Conservation (phyloP, 2,329 filamentous ascomycete genomes). For the Lecanosticta acicola region DNA sequence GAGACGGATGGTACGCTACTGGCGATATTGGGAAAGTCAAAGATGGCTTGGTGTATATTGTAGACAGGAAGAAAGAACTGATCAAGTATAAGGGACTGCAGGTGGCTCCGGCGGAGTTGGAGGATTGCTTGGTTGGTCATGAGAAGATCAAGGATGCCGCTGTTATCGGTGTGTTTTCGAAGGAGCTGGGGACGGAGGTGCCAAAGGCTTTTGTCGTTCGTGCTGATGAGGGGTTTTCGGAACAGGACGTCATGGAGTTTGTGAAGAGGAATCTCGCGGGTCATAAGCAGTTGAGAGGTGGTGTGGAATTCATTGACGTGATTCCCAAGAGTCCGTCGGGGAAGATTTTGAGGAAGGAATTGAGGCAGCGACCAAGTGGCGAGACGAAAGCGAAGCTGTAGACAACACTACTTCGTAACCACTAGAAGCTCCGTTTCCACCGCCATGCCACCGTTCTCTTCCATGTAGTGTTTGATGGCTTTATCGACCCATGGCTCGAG, state of each 20-base stretch:
- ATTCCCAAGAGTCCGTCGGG: conserved; percentile 58
- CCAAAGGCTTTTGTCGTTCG: conserved; percentile 4
- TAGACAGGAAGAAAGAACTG: conserved; percentile 34
- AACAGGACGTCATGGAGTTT: conserved; percentile 49
- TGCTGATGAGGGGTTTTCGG: conserved; percentile 11
- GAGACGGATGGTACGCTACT: conserved; percentile 35
- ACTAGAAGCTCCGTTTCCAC: not conserved
- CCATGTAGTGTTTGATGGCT: not conserved
- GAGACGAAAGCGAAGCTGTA: conserved; percentile 3
- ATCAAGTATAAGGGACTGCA: conserved; percentile 40
- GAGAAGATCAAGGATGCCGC: conserved; percentile 67
- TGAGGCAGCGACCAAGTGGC: conserved; percentile 23
- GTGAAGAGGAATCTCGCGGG: conserved; percentile 56
- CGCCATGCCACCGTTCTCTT: not conserved
- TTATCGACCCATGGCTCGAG: not conserved
- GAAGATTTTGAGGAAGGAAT: conserved; percentile 48
- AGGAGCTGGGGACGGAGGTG: conserved; percentile 1
- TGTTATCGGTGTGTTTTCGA: conserved; percentile 58
- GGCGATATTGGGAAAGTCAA: conserved; percentile 31
- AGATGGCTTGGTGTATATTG: conserved; percentile 31
- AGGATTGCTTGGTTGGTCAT: conserved; percentile 41
- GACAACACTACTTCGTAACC: not conserved
- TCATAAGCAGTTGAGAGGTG: conserved; percentile 58
- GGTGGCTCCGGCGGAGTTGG: conserved; percentile 27
- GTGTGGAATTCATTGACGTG: conserved; percentile 51